Evolutionary conservation across 176 grass and related monocot species (phyloP).

Genomic region (Hordeum marinum): DNA sequence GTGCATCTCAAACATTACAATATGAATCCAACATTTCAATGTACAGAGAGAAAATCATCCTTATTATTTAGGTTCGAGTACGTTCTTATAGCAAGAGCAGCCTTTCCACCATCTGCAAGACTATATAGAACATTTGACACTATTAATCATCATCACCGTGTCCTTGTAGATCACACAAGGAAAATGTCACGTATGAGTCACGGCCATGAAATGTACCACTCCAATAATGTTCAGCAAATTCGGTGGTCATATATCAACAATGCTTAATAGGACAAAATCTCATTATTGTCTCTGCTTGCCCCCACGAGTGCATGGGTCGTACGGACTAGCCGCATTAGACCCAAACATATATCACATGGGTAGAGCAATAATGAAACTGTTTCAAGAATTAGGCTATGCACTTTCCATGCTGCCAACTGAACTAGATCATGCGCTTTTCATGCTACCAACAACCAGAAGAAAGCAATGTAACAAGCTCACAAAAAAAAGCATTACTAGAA

Average conservation of each 20-base stretch:
- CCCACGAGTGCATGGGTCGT: background rate
- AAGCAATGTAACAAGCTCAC: background rate
- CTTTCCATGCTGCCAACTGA: slow-evolving; percentile 12
- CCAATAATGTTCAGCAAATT: background rate
- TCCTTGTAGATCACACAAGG: background rate
- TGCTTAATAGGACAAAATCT: slow-evolving; percentile 1
- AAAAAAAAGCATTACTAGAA: background rate
- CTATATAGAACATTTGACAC: background rate
- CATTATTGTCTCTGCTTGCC: slow-evolving; percentile 18
- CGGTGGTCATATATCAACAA: background rate
- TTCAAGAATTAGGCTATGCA: background rate
- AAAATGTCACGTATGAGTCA: background rate
- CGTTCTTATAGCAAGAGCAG: background rate
- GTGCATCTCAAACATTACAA: background rate
- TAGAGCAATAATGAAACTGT: slow-evolving; percentile 12
- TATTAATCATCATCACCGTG: background rate
- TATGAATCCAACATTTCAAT: background rate
- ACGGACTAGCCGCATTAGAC: slow-evolving; percentile 3
- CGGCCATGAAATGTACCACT: background rate
- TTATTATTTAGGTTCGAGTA: slow-evolving; percentile 10
- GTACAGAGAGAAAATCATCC: background rate
- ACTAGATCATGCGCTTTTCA: slow-evolving; percentile 6
- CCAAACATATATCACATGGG: slow-evolving; percentile 6
- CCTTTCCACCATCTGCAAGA: background rate
- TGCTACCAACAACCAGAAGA: slow-evolving; percentile 2